Evolutionary conservation across 805 yeast genomes (phyloP).

Genomic region (Kregervanrija pseudodelftensis): DNA sequence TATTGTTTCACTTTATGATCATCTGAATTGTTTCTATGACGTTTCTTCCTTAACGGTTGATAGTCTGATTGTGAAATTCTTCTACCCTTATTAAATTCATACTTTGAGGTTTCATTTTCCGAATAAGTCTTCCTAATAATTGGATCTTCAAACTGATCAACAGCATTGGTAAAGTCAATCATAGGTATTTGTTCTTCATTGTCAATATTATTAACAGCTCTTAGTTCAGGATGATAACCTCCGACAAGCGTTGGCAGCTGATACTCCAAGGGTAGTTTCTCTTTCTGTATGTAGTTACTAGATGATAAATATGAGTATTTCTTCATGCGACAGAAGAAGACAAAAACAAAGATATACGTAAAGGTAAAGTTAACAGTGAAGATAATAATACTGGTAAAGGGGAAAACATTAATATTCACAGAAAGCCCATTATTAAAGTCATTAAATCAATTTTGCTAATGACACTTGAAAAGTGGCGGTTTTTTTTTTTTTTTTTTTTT

Average conservation of each 20-base stretch:
- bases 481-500: not conserved
- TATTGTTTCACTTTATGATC: conserved; percentile 1
- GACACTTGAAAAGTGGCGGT: not conserved
- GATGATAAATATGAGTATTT: conserved; percentile 11
- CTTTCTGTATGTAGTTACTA: conserved; percentile 4
- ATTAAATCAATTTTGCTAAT: too few relatives aligned
- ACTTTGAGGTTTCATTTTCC: conserved; percentile 57
- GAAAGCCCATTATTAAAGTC: too few relatives aligned
- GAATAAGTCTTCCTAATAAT: conserved; percentile 49
- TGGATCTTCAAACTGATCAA: conserved; percentile 8
- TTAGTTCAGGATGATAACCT: conserved; percentile 11
- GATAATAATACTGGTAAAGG: too few relatives aligned
- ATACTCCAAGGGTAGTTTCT: conserved; percentile 13
- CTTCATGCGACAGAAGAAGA: too few relatives aligned
- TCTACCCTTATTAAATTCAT: conserved; percentile 34
- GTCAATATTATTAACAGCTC: conserved; percentile 20
- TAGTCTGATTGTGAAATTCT: conserved; percentile 15
- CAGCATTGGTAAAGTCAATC: conserved; percentile 16
- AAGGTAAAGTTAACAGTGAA: too few relatives aligned
- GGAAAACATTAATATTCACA: too few relatives aligned
- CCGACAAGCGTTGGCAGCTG: conserved; percentile 16
- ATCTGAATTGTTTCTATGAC: not conserved
- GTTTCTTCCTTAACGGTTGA: not conserved
- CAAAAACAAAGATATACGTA: too few relatives aligned
- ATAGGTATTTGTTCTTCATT: conserved; percentile 25